Conservation (phyloP, 805 yeast species). For the Myxozyma lipomycoides region DNA sequence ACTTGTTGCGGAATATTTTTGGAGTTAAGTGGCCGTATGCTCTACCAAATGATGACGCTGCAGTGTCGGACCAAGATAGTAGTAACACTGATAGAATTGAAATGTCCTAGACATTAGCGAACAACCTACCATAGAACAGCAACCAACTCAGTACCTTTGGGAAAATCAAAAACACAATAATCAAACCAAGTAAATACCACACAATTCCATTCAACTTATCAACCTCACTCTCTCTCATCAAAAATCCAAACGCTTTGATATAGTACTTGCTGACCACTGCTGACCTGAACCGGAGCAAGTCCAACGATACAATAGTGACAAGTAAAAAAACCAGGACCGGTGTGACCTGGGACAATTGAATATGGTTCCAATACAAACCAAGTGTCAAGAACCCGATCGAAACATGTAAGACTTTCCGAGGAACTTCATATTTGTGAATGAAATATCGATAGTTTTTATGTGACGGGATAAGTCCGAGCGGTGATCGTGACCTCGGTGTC, state of each 20-base stretch:
- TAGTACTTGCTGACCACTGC: slow-evolving; percentile 62
- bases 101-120: slow-evolving; percentile 59
- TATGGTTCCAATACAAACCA: slow-evolving; percentile 62
- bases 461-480: slow-evolving; percentile 29
- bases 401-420: slow-evolving; percentile 82
- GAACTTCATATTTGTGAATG: slow-evolving; percentile 77
- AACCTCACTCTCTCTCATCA: slow-evolving; percentile 82
- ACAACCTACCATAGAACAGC: not conserved
- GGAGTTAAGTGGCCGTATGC: slow-evolving; percentile 81
- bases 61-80: slow-evolving; percentile 95
- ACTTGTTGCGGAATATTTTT: slow-evolving; percentile 65
- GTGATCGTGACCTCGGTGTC: slow-evolving; percentile 32
- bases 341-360: slow-evolving; percentile 53
- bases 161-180: slow-evolving; percentile 62
- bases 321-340: slow-evolving; percentile 57
- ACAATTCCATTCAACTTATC: slow-evolving; percentile 74
- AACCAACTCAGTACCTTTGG: slow-evolving; percentile 38
- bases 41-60: slow-evolving; percentile 92
- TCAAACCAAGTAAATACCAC: slow-evolving; percentile 79
- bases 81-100: slow-evolving; percentile 69
- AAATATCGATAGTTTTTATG: slow-evolving; percentile 37
- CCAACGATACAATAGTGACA: slow-evolving; percentile 55
- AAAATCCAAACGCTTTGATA: slow-evolving; percentile 64
- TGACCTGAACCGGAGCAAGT: slow-evolving; percentile 60
- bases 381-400: slow-evolving; percentile 82